These are phyloP conservation scores for Russula ochroleuca DNA, from an alignment of 768 basidiomycete genomes.

Conservation along the genomic window DNA sequence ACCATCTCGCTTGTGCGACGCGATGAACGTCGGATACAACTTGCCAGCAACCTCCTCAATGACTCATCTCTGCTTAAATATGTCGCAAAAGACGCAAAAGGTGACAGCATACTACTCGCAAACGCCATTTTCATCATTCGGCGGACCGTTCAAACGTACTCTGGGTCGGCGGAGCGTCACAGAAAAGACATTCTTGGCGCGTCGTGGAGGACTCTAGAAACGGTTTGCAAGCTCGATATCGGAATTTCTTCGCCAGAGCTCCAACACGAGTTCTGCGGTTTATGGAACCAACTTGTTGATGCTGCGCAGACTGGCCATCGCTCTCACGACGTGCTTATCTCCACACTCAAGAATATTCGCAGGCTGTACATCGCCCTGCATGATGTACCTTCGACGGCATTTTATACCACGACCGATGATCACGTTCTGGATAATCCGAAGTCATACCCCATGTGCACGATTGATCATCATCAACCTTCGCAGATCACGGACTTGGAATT, in stretches of 20 bases:
- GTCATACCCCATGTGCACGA: neutral
- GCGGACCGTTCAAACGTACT: neutral
- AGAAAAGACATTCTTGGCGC: neutral
- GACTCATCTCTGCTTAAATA: neutral
- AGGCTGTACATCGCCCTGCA: conserved; percentile 8
- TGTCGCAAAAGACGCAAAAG: neutral
- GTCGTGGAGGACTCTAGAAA: neutral
- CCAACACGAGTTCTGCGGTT: conserved; percentile 2
- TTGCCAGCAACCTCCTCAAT: neutral
- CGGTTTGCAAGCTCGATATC: neutral
- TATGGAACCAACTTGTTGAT: conserved; percentile 2
- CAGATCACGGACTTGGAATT: neutral
- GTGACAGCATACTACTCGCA: conserved; percentile 7
- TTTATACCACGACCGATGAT: neutral
- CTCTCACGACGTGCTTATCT: neutral
- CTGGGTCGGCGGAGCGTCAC: neutral
- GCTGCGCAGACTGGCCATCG: neutral
- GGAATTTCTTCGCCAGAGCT: neutral
- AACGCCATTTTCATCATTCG: conserved; percentile 3
- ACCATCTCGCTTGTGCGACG: neutral
- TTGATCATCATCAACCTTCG: neutral
- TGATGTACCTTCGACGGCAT: neutral
- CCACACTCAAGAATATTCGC: conserved; percentile 12
- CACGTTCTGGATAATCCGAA: neutral
- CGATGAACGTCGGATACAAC: conserved; percentile 11